phyloP scores from a whole-genome alignment of 805 yeast species.

The Schwanniomyces pseudopolymorphus region DNA sequence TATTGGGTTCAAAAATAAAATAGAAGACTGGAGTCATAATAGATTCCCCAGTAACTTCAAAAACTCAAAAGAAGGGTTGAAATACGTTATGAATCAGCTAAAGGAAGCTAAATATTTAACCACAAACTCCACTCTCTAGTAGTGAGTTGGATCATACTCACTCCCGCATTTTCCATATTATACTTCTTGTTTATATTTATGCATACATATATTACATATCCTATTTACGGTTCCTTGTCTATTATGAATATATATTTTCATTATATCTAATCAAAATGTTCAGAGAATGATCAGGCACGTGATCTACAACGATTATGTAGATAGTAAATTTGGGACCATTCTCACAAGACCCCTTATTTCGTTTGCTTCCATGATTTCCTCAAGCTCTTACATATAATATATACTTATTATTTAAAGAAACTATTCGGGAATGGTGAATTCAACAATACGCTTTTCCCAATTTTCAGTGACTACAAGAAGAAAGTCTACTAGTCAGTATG shows the following conservation, averaged over 20 bases:
- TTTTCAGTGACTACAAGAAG: neutral
- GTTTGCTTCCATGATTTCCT: neutral
- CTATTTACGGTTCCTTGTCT: neutral
- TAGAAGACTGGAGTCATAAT: constrained; percentile 79
- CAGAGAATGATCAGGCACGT: no score
- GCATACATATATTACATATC: neutral
- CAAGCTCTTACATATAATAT: neutral
- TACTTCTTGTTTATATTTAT: neutral
- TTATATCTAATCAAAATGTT: no score
- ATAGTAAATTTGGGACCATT: constrained; percentile 1
- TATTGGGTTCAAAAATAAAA: constrained; percentile 63
- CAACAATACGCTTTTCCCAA: neutral
- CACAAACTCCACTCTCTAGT: neutral
- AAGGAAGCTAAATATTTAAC: constrained; percentile 21
- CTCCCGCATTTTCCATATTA: neutral
- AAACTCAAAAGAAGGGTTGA: constrained; percentile 70
- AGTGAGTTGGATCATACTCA: neutral
- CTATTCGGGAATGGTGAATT: constrained; percentile 1
- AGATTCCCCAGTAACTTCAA: constrained; percentile 66
- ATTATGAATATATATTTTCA: neutral
- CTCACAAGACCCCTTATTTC: neutral
- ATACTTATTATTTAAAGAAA: neutral
- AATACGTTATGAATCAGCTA: constrained; percentile 70
- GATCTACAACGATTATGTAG: neutral
- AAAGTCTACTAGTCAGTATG: neutral